phyloP scores from a whole-genome alignment of 2,329 filamentous ascomycete species.

The Diplodia intermedia region DNA sequence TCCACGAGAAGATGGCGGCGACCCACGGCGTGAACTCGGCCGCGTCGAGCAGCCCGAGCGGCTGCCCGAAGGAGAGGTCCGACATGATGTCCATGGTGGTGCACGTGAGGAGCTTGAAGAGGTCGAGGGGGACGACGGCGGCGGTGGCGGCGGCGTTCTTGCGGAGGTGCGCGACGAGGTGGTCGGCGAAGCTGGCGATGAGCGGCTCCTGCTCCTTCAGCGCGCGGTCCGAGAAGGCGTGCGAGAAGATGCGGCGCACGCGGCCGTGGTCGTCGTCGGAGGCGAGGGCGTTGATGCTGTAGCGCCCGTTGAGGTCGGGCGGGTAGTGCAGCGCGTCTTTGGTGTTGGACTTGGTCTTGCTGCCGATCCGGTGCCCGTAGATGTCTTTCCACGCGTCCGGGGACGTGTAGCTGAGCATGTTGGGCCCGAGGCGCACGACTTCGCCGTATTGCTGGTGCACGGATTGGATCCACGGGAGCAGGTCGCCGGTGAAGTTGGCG shows the following conservation, averaged over 20 bases:
- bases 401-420: constrained; percentile 47
- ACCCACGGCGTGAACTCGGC: background rate
- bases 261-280: constrained; percentile 42
- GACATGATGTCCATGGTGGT: constrained; percentile 31
- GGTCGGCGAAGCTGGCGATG: constrained; percentile 35
- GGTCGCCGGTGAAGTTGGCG: background rate
- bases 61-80: constrained; percentile 41
- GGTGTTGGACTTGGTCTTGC: background rate
- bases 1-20: background rate
- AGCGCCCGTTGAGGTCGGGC: background rate
- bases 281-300: background rate
- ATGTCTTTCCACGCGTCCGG: constrained; percentile 53
- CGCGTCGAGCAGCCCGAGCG: constrained; percentile 38
- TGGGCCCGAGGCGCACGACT: constrained; percentile 51
- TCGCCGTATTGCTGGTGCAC: constrained; percentile 53
- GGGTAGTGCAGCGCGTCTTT: background rate
- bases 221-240: constrained; percentile 49
- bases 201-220: constrained; percentile 36
- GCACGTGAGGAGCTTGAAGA: background rate
- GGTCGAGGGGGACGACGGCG: background rate
- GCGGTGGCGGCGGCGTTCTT: background rate
- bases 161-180: constrained; percentile 37
- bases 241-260: constrained; percentile 48
- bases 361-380: constrained; percentile 36
- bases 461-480: background rate